Evolutionary conservation across 352 stramenopile genomes (phyloP), one percentile per base, ranked within the genome.

Genomic region (Phytophthora fragariae): DNA sequence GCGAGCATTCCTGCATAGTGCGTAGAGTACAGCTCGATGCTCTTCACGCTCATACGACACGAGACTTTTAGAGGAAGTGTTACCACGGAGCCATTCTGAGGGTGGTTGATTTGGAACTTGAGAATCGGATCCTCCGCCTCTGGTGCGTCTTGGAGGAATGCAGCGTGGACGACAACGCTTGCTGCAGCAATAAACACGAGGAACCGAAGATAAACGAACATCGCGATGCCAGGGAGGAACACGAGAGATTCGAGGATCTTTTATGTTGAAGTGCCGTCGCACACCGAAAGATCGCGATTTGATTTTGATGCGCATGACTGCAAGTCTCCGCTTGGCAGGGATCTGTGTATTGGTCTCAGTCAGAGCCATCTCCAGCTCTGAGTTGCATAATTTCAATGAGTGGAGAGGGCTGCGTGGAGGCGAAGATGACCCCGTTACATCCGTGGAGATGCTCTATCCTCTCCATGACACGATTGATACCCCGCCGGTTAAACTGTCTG

Each of bases 11-110:
- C 44, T 4, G 17, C 44, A 29, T 65, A 65, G 7, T 9, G n/a
- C 3, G 14, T n/a, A 6, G 27, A 46, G 59, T 49, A 65, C 41
- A 5, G 11, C 17, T 65, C 44, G 1, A 65, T 57, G 24, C 29
- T 65, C 1, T 33, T 57, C 8, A 65, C 33, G 59, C n/a, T 17
- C 31, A 65, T 21, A n/a, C 33, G 31, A 10, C 44, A 33, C n/a
- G 17, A 39, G 39, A 63, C 9, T 9, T n/a, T 56, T 10, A 65
- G 59, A 17, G 59, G 59, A 1, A 65, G 59, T 17, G 12, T 47
- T 29, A 46, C 41, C n/a, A 65, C 59, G 6, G 59, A 57, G 10
- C 44, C 59, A 29, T 65, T 57, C 10, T 4, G 1, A 35, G 59
- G 59, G 27, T 46, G 19, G 10, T 27, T 19, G 14, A 65, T 46